Percentiles rank a stretch among this genome's conserved stretches.
These are phyloP conservation scores for Lithospermum erythrorhizon DNA, from an alignment of 257 asterid species.

Conservation along the genomic window DNA sequence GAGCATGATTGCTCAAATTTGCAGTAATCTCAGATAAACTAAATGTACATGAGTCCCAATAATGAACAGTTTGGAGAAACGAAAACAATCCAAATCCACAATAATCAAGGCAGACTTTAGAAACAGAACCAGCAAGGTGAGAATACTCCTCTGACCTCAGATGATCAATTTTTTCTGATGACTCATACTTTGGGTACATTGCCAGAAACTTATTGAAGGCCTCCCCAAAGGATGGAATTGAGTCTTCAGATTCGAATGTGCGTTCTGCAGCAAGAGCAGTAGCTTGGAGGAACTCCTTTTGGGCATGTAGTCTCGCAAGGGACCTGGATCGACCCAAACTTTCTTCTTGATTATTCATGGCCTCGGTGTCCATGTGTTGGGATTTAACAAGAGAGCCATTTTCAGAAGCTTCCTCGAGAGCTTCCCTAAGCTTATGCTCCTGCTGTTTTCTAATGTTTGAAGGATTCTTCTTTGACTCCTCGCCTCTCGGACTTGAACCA, in stretches of 20 bases:
- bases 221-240: slow-evolving; percentile 56
- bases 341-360: slow-evolving; percentile 55
- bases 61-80: slow-evolving; percentile 81
- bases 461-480: slow-evolving; percentile 57
- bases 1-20: slow-evolving; percentile 91
- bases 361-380: slow-evolving; percentile 62
- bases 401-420: slow-evolving; percentile 98
- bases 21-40: slow-evolving; percentile 95
- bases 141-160: slow-evolving; percentile 82
- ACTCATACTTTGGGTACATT: slow-evolving; percentile 83
- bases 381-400: slow-evolving; percentile 85
- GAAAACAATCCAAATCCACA: slow-evolving; percentile 98
- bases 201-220: slow-evolving; percentile 75
- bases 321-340: slow-evolving; percentile 82
- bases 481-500: slow-evolving; percentile 47
- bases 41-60: slow-evolving; percentile 93
- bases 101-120: slow-evolving; percentile 92
- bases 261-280: slow-evolving; percentile 95
- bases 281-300: slow-evolving; percentile 84
- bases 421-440: slow-evolving; percentile 85
- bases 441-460: slow-evolving; percentile 62
- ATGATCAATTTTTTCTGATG: slow-evolving; percentile 82
- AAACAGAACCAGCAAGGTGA: slow-evolving; percentile 46
- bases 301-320: slow-evolving; percentile 82
- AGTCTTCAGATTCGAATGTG: slow-evolving; percentile 45